Evolutionary conservation across 441 rosid species (phyloP).

Genomic region (Erysimum pusillum): DNA sequence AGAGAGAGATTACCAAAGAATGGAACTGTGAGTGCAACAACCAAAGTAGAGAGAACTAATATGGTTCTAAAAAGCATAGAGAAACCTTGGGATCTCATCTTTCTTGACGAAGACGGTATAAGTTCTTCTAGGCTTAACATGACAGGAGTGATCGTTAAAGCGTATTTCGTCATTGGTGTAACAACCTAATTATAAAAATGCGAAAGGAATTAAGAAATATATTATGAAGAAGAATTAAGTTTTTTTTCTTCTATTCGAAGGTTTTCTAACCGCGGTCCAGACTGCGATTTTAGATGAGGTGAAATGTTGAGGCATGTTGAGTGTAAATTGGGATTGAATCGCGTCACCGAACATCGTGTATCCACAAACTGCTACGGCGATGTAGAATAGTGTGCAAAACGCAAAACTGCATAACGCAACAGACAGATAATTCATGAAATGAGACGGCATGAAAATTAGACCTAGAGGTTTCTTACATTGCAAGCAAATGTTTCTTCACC

Average conservation of each 20-base stretch:
- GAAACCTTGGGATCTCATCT: constrained; percentile 49
- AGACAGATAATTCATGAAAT: not conserved
- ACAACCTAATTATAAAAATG: constrained; percentile 55
- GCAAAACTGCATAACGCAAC: constrained; percentile 62
- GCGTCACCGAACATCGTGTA: constrained; percentile 76
- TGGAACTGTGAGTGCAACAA: constrained; percentile 75
- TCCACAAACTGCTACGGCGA: constrained; percentile 68
- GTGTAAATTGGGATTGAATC: constrained; percentile 75
- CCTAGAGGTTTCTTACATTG: not conserved
- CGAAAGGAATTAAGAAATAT: not conserved
- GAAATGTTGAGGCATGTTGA: constrained; percentile 76
- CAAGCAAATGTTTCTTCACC: constrained; percentile 46
- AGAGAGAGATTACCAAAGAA: constrained; percentile 63
- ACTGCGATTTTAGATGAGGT: constrained; percentile 68
- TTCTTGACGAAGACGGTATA: constrained; percentile 53
- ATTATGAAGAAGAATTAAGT: not conserved
- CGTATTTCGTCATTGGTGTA: constrained; percentile 83
- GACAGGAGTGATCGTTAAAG: constrained; percentile 74
- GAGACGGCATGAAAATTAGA: no score
- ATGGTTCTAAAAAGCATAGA: constrained; percentile 69
- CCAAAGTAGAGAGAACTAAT: constrained; percentile 68
- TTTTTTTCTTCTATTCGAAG: not conserved
- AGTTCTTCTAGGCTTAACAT: constrained; percentile 82
- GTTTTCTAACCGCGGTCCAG: constrained; percentile 72
- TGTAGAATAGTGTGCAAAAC: constrained; percentile 52